Evolutionary conservation across 2,329 filamentous ascomycete species (phyloP), one percentile per base, ranked within the genome.

Genomic region (Botryosphaeria agaves): DNA sequence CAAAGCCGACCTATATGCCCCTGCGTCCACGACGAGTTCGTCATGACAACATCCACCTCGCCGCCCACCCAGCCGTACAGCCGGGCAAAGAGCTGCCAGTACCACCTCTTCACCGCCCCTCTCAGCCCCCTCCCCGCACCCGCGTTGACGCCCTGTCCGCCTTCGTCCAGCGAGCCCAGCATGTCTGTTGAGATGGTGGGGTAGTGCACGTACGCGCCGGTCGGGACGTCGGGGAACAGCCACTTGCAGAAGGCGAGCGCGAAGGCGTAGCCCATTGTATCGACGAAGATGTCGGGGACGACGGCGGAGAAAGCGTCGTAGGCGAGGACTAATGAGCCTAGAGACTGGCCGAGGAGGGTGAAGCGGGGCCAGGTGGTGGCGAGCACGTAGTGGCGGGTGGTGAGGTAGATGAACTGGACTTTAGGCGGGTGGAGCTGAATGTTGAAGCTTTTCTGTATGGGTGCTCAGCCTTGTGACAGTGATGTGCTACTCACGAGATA

Each of bases 231-330:
- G 0, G 69, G 77, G 48, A 95, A 95, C 15, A 95, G 62, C 38
- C 79, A 67, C 48, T 84, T 89, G 52, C 67, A 79, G 3, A 94
- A 63, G 6, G 81, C 83, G 7, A 93, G 68, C 0, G 80, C 70
- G 49, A 95, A 98, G 16, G 87, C 84, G 47, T 94, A 98, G 37
- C 89, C 89, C 85, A 98, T 94, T 2, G 89, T 98, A 48, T 98
- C 89, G 43, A 98, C 66, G 50, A 95, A 93, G 31, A 95, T 69
- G 51, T 98, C 89, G 0, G 89, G 89, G 0, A 87, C 80, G 3
- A 95, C 65, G 3, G 94, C 69, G n/a, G 72, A 76, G 51, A 98
- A 89, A 7, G 87, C 87, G 46, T 98, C 87, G 64, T 82, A 89
- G 16, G 80, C 85, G 32, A 98, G 64, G 17, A 93, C 50, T 27